phyloP scores from a whole-genome alignment of 2,329 filamentous ascomycete genomes.

The Aspergillus sp. region DNA sequence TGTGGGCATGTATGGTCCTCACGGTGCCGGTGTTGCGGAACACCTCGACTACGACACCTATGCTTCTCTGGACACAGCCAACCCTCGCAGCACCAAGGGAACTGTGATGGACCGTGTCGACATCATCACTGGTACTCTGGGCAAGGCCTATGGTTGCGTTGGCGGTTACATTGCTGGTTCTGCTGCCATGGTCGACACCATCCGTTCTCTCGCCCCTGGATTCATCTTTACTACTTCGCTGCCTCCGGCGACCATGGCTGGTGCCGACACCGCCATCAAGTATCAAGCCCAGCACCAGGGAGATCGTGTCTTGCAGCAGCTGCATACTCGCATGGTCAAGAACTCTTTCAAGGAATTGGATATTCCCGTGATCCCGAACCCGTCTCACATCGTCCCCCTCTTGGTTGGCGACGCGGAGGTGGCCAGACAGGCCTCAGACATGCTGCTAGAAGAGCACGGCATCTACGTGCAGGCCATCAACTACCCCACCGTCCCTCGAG shows the following conservation, averaged over 20 bases:
- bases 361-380: conserved; percentile 96
- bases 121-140: conserved; percentile 95
- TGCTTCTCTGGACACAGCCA: conserved; percentile 60
- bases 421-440: conserved; percentile 86
- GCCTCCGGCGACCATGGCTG: conserved; percentile 94
- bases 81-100: conserved; percentile 49
- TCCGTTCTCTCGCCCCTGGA: conserved; percentile 89
- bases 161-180: conserved; percentile 96
- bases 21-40: conserved; percentile 92
- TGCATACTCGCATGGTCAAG: conserved; percentile 94
- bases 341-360: conserved; percentile 70
- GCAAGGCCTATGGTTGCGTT: conserved; percentile 96
- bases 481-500: conserved; percentile 94
- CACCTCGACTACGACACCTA: conserved; percentile 93
- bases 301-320: conserved; percentile 86
- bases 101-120: conserved; percentile 94
- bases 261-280: conserved; percentile 84
- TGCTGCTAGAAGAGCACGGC: conserved; percentile 80
- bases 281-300: conserved; percentile 83
- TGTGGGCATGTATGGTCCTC: conserved; percentile 97
- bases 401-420: conserved; percentile 91
- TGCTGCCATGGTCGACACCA: conserved; percentile 78
- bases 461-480: conserved; percentile 99
- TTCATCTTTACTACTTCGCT: conserved; percentile 99
- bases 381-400: conserved; percentile 90